Percentiles rank a stretch among this genome's conserved stretches.
Conservation (phyloP, 441 rosid genomes). For the Syzygium malaccense region DNA sequence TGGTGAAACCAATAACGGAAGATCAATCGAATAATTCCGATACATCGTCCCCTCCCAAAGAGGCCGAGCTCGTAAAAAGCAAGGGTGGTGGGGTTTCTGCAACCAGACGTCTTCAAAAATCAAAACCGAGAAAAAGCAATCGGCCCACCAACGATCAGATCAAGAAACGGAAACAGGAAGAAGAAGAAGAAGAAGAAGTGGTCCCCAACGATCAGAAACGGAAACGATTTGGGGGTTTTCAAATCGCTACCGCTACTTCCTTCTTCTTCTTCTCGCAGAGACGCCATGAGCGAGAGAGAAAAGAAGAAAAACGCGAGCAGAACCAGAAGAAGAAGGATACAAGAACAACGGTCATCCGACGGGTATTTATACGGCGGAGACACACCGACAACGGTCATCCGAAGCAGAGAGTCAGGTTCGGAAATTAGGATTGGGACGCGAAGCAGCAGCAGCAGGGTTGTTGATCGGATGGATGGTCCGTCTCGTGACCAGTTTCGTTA, state of each 20-base stretch:
- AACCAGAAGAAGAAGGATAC: not conserved
- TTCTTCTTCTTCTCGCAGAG: too few species aligned
- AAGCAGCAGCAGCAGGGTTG: not conserved
- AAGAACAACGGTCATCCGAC: not conserved
- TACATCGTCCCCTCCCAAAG: not conserved
- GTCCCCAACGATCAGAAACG: too few species aligned
- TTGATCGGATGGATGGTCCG: not conserved
- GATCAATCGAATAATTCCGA: not conserved
- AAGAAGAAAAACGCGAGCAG: not conserved
- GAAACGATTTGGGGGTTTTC: too few species aligned
- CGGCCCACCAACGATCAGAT: not conserved
- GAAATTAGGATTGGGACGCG: too few species aligned
- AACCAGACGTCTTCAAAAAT: not conserved
- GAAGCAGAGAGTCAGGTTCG: not conserved
- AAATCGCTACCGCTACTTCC: not conserved
- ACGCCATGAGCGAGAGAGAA: not conserved
- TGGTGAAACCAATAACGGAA: not conserved
- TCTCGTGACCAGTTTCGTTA: not conserved
- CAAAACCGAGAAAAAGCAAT: not conserved
- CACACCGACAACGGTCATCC: not conserved
- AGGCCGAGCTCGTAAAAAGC: not conserved
- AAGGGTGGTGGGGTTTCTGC: not conserved
- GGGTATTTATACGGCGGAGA: not conserved
- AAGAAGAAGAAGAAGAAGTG: not conserved
- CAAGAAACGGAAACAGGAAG: not conserved